Evolutionary conservation across 306 rosid species (phyloP).

Genomic region (Medicago arabica): DNA sequence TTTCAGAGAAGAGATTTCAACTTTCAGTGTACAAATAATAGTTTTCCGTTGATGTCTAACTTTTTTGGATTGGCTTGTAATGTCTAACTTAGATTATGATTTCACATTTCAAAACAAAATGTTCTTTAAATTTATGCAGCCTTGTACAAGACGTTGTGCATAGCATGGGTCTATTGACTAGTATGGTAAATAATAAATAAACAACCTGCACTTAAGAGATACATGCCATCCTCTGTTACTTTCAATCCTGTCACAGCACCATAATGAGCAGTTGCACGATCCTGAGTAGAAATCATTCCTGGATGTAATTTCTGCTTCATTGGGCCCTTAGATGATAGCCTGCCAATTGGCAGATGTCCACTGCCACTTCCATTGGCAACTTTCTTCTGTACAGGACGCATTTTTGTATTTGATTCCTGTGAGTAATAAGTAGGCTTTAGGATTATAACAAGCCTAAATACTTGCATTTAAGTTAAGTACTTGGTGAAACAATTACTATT

Average conservation of each 20-base stretch:
- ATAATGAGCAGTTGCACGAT: constrained; percentile 95
- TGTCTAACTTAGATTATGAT: background rate
- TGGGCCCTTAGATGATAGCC: constrained; percentile 69
- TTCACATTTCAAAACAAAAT: background rate
- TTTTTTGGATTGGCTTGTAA: background rate
- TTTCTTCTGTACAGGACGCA: constrained; percentile 66
- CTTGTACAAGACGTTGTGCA: background rate
- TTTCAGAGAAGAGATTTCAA: constrained; percentile 77
- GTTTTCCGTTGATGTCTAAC: background rate
- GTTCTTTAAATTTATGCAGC: background rate
- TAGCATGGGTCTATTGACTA: background rate
- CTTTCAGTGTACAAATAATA: constrained; percentile 57
- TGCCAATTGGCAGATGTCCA: constrained; percentile 58
- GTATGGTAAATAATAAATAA: constrained; percentile 12
- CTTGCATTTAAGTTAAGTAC: constrained; percentile 3
- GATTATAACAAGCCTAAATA: constrained; percentile 32
- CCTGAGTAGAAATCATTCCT: constrained; percentile 88
- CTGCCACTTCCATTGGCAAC: constrained; percentile 63
- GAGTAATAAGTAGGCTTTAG: constrained; percentile 23
- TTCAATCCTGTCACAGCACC: constrained; percentile 96
- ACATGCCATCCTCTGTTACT: constrained; percentile 86
- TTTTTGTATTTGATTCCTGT: constrained; percentile 66
- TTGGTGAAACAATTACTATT: constrained; percentile 24
- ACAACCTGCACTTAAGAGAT: constrained; percentile 91
- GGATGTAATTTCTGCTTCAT: constrained; percentile 87